Evolutionary conservation across 2,329 filamentous ascomycete species (phyloP), one percentile per base, ranked within the genome.

Genomic region (Didymosphaeria variabile): DNA sequence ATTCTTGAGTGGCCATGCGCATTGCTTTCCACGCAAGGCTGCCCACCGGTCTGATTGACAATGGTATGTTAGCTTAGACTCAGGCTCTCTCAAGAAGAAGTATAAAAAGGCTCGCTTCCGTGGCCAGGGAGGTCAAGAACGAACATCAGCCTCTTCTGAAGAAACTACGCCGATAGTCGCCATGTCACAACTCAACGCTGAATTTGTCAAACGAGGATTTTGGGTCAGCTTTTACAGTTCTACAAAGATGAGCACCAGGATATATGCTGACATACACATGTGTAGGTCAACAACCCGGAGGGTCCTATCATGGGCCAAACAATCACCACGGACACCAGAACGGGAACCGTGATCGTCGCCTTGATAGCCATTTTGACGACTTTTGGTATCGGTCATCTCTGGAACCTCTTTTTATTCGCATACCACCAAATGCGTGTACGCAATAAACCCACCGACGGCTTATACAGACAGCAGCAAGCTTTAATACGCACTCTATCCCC

Each of bases 291-390:
- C 40, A 44, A 44, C n/a, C 12, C 40, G 8, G 12, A 44, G 4
- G 40, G 40, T 17, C 40, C 40, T 19, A 17, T 62, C 9, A 59
- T 62, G 60, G 62, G 62, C 17, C 19, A 52, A 44, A 65, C 60
- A 17, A 65, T 65, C 49, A 65, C 62, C 2, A 65, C 62, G 5
- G 60, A 62, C 32, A 49, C 49, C 17, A 19, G 32, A 36, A 59
- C 59, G 10, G 62, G 62, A 17, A 55, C 23, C n/a, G 44, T 65
- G 9, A 19, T 65, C 31, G 38, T 65, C 31, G 59, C 62, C 8
- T 15, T 65, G 8, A 47, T 65, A 6, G 62, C 62, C 5, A 45
- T 65, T 2, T 21, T 60, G 13, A 34, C 59, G 5, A 23, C 59
- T 8, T 23, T 65, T 2, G 62, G 54, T 1, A 59, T 38, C 12